These are phyloP conservation scores for Plasmodium falciparum DNA, from an alignment of 169 alveolate genomes.

Conservation along the genomic window DNA sequence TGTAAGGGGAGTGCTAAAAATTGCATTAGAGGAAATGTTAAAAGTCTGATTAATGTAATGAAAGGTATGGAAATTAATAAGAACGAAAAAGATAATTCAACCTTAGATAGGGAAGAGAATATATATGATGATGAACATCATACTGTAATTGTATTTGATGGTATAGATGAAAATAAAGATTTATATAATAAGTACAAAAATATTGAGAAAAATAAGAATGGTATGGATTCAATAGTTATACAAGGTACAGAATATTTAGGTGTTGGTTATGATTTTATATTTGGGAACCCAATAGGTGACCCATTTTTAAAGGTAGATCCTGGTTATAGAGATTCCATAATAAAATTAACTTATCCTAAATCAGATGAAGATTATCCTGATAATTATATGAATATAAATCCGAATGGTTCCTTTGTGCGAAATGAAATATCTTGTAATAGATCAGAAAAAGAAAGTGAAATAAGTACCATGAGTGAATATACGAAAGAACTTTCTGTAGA, in stretches of 20 bases:
- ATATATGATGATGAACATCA: conserved; percentile 57
- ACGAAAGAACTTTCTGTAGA: conserved; percentile 86
- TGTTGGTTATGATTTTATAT: conserved; percentile 87
- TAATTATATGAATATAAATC: conserved; percentile 70
- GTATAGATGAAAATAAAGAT: conserved; percentile 51
- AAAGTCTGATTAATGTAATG: conserved; percentile 31
- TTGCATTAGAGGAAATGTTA: conserved; percentile 12
- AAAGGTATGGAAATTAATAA: conserved; percentile 8
- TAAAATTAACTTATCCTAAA: conserved; percentile 78
- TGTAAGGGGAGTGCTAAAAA: conserved; percentile 8
- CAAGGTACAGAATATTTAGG: conserved; percentile 86
- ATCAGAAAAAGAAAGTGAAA: conserved; percentile 82
- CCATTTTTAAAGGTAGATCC: conserved; percentile 89
- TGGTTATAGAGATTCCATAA: conserved; percentile 86
- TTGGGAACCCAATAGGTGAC: conserved; percentile 90
- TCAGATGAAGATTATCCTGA: conserved; percentile 75
- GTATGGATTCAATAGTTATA: conserved; percentile 54
- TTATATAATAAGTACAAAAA: conserved; percentile 58
- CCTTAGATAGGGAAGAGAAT: conserved; percentile 2
- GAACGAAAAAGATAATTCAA: not conserved
- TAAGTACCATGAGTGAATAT: conserved; percentile 81
- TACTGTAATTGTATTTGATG: conserved; percentile 60
- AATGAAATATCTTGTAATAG: conserved; percentile 88
- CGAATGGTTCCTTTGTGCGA: conserved; percentile 86
- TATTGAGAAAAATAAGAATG: conserved; percentile 7